A percentile compares a stretch with the other conserved stretches of the same genome.
phyloP scores from a whole-genome alignment of 305 asterid species.

The Ilex paraguariensis region DNA sequence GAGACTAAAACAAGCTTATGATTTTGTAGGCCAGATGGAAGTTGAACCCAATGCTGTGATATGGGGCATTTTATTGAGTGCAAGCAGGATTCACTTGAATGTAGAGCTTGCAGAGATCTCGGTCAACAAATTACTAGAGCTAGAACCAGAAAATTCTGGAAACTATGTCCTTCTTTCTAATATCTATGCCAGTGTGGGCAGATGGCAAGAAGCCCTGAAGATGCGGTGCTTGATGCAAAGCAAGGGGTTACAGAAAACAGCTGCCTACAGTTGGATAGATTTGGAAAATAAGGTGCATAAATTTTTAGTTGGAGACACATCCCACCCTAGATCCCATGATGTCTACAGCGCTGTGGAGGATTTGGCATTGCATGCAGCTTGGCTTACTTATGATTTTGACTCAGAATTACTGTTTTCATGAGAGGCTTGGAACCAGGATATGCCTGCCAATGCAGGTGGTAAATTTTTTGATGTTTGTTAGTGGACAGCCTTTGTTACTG shows the following conservation, averaged over 20 bases:
- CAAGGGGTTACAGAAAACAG: background rate
- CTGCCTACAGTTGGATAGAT: background rate
- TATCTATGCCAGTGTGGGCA: background rate
- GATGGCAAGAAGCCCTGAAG: background rate
- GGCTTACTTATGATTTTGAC: background rate
- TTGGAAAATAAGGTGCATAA: background rate
- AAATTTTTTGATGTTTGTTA: too few relatives aligned
- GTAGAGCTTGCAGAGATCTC: background rate
- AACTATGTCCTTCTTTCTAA: background rate
- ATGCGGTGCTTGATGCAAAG: background rate
- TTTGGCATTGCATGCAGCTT: background rate
- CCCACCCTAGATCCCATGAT: background rate
- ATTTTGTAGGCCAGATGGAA: background rate
- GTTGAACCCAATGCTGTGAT: background rate
- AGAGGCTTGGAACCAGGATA: background rate
- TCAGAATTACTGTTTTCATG: background rate
- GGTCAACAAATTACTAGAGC: background rate
- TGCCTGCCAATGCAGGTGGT: too few relatives aligned
- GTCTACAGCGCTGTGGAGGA: background rate
- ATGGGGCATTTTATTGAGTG: background rate
- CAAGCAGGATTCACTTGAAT: background rate
- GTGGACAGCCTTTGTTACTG: too few relatives aligned
- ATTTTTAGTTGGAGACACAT: background rate
- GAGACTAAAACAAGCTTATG: slow-evolving; percentile 1
- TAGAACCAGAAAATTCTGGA: background rate